Base-by-base conservation (phyloP, 1,139 yeast genomes). In the Geotrichum europaeum region DNA sequence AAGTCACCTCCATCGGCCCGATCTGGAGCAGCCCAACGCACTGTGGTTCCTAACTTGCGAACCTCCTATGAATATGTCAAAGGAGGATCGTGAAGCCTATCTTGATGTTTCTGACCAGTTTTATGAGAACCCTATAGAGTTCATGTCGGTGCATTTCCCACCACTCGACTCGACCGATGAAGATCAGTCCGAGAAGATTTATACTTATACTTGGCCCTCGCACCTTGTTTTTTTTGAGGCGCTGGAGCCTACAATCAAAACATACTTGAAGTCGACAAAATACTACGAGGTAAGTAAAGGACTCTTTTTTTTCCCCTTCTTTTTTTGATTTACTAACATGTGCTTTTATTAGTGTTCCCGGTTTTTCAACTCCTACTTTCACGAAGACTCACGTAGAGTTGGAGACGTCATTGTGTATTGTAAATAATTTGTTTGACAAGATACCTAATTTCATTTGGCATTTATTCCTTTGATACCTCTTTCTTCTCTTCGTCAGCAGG, bases 41-140 rank as follows among this genome's bases (percentile, higher is more conserved):
- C 73, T 83, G 2, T 89, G 97, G 96, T 86, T 87, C 63, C 76
- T 95, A 50, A 84, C 96, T 0, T 95, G 99, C 72, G 96, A 90
- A 64, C 99, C 99, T 0, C 99, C 99, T 0, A 73, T 89, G 51
- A 64, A 66, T 18, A 32, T 65, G 51, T 51, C 64, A 50, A 65
- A 18, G 64, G 73, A 57, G 22, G 73, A 66, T 63, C 67, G 86
- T 4, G 68, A 67, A 0, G 60, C 65, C 0, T 95, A 94, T 69
- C 77, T 83, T 71, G 99, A 94, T 70, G 96, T 91, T 70, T 89
- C 97, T 45, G 99, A 94, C 70, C 77, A 76, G 62, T 87, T 95
- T 66, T 92, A 88, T 70, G 85, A 81, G 28, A 76, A 90, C 66
- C 91, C 96, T 0, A 62, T 66, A 0, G 62, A 59, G 18, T 92